Evolutionary conservation across 2,329 filamentous ascomycete species (phyloP).

Genomic region (Parafenestella ontariensis): DNA sequence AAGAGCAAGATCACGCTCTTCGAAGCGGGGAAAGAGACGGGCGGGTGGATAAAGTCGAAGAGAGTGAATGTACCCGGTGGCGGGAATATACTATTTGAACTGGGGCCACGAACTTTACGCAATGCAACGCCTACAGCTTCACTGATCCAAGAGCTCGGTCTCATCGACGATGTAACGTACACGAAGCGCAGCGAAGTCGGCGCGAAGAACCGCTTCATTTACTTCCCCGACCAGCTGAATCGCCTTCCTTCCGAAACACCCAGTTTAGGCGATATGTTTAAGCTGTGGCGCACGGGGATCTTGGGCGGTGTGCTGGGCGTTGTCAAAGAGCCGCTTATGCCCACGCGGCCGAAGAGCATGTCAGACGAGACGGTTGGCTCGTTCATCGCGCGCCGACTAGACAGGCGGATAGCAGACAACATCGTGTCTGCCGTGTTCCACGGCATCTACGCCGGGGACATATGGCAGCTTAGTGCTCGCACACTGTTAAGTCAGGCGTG

Average conservation of each 20-base stretch:
- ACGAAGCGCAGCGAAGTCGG: constrained; percentile 60
- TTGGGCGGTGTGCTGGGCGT: constrained; percentile 57
- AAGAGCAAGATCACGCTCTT: constrained; percentile 79
- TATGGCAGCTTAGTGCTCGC: constrained; percentile 78
- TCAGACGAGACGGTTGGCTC: constrained; percentile 75
- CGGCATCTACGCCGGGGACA: constrained; percentile 91
- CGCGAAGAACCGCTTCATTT: constrained; percentile 76
- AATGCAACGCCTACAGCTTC: constrained; percentile 73
- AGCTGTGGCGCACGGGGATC: constrained; percentile 61
- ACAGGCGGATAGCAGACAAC: constrained; percentile 69
- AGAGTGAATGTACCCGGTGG: constrained; percentile 66
- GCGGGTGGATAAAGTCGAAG: constrained; percentile 83
- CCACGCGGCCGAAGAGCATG: constrained; percentile 45
- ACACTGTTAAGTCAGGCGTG: constrained; percentile 63
- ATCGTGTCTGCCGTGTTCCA: constrained; percentile 78
- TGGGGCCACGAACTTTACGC: constrained; percentile 79
- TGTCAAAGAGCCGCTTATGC: constrained; percentile 47
- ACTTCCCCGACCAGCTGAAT: constrained; percentile 85
- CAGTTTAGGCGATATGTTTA: constrained; percentile 39
- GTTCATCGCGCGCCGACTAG: constrained; percentile 66
- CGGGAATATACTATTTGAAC: constrained; percentile 78
- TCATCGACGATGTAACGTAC: constrained; percentile 64
- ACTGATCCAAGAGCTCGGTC: constrained; percentile 65
- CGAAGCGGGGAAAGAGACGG: constrained; percentile 72
- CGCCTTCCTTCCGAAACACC: constrained; percentile 35